Evolutionary conservation across 345 rosid species (phyloP), one percentile per base, ranked within the genome.

Genomic region (Viola odorata): DNA sequence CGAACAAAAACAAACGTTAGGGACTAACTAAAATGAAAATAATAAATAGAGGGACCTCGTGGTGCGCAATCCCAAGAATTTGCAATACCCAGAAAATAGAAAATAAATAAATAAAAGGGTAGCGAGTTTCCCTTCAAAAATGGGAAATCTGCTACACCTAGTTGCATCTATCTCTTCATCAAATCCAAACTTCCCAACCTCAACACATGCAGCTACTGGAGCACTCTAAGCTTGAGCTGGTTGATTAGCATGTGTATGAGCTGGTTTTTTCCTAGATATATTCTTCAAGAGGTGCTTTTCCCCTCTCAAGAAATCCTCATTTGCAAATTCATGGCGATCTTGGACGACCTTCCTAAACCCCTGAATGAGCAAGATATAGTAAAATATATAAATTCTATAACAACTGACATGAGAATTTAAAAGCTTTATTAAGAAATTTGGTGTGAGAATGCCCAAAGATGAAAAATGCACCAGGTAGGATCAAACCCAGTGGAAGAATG

Each of bases 311-410:
- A 94, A 94, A 16, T 95, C 84, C 71, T 92, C 98, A 63, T 89
- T 92, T 0, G 96, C 96, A 72, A 92, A 92, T 71, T 92, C 96
- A 95, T 86, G 89, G 57, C 85, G 81, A 69, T 92, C 96, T 0
- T 94, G 96, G 70, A 89, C 96, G 77, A 94, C 91, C 75, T 94
- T 94, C 48, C 92, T 75, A 63, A 94, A 94, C 49, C 99, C 99
- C 99, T 94, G 86, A 60, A 50, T 37, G 37, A 52, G 15, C n/a
- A 53, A 36, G 8, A 5, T 10, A 59, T 5, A 15, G 12, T 15
- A 51, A 53, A 45, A 23, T 23, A 23, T 2, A 23, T 23, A 23
- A 23, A 23, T 23, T 0, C 2, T 23, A 23, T 23, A 0, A 2
- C 32, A 23, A 23, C 32, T 23, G 32, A 23, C 32, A 23, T 23